Evolutionary conservation across 2,329 filamentous ascomycete genomes (phyloP).

Genomic region (Phyllosticta citriasiana): DNA sequence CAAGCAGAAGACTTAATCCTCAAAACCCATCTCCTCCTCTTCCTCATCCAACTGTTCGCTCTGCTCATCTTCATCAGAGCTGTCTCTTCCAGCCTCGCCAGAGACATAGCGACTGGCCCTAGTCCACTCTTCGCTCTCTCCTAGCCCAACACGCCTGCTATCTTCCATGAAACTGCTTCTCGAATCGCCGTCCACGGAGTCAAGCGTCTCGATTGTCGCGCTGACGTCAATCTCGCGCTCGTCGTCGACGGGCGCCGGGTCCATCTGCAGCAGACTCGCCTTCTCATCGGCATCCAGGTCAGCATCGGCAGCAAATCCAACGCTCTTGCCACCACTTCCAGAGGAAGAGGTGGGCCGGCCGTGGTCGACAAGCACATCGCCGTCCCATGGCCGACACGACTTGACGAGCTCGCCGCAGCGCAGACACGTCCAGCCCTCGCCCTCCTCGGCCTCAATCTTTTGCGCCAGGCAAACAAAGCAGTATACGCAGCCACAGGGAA

Average conservation of each 20-base stretch:
- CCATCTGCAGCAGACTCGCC: conserved; percentile 18
- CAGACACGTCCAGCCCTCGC: conserved; percentile 86
- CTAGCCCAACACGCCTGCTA: conserved; percentile 11
- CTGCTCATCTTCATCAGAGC: conserved; percentile 21
- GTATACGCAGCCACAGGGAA: conserved; percentile 84
- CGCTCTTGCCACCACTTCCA: conserved; percentile 15
- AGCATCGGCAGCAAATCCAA: conserved; percentile 19
- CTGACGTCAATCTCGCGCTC: conserved; percentile 10
- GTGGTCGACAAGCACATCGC: conserved; percentile 57
- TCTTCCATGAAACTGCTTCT: conserved; percentile 5
- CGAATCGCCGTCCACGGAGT: not conserved
- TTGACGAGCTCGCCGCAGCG: conserved; percentile 76
- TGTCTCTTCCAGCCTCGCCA: conserved; percentile 18
- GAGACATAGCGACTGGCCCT: conserved; percentile 20
- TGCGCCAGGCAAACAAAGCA: conserved; percentile 95
- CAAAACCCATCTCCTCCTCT: conserved; percentile 16
- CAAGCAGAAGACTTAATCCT: not conserved
- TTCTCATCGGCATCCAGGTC: conserved; percentile 12
- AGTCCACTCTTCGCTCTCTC: conserved; percentile 28
- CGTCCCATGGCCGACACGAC: conserved; percentile 82
- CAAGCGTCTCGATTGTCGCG: not conserved
- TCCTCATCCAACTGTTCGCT: conserved; percentile 28
- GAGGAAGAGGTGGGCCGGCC: conserved; percentile 5
- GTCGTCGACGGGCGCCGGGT: conserved; percentile 23
- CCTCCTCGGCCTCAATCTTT: conserved; percentile 81